Conservation (phyloP, 2,329 filamentous ascomycete species). For the Geosmithia putterillii region DNA sequence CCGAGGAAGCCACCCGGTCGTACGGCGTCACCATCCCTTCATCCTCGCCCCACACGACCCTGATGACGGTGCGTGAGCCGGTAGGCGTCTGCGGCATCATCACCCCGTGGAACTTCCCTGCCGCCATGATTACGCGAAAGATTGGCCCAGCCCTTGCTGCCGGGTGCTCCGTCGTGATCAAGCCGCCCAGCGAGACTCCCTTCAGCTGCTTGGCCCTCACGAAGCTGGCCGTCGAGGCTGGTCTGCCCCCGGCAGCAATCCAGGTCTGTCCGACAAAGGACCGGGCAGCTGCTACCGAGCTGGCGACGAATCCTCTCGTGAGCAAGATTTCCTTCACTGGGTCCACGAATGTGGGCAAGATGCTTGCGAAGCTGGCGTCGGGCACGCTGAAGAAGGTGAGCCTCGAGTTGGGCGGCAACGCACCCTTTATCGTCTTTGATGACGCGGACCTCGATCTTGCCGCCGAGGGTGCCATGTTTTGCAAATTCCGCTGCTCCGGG, state of each 20-base stretch:
- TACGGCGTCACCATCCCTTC: constrained; percentile 52
- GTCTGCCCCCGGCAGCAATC: constrained; percentile 36
- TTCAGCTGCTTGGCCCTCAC: constrained; percentile 55
- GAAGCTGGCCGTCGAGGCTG: constrained; percentile 51
- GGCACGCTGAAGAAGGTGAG: constrained; percentile 54
- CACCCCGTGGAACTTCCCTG: constrained; percentile 50
- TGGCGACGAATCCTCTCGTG: constrained; percentile 13
- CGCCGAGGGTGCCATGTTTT: constrained; percentile 38
- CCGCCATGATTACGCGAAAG: constrained; percentile 29
- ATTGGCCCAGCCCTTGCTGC: constrained; percentile 46
- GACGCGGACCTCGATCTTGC: constrained; percentile 54
- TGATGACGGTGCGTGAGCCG: constrained; percentile 53
- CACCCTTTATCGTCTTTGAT: constrained; percentile 51
- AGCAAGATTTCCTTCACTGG: constrained; percentile 60
- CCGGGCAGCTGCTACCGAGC: constrained; percentile 15
- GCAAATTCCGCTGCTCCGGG: constrained; percentile 28
- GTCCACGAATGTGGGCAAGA: constrained; percentile 47
- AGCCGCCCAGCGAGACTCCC: constrained; percentile 59
- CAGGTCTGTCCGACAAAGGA: constrained; percentile 16
- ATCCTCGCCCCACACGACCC: constrained; percentile 43
- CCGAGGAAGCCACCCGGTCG: constrained; percentile 39
- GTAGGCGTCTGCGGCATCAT: constrained; percentile 57
- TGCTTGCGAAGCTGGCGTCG: constrained; percentile 47
- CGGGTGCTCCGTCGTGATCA: constrained; percentile 59
- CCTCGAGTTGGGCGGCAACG: constrained; percentile 61